Evolutionary conservation across 2,329 filamentous ascomycete species (phyloP).

Genomic region (Claviceps sp.): DNA sequence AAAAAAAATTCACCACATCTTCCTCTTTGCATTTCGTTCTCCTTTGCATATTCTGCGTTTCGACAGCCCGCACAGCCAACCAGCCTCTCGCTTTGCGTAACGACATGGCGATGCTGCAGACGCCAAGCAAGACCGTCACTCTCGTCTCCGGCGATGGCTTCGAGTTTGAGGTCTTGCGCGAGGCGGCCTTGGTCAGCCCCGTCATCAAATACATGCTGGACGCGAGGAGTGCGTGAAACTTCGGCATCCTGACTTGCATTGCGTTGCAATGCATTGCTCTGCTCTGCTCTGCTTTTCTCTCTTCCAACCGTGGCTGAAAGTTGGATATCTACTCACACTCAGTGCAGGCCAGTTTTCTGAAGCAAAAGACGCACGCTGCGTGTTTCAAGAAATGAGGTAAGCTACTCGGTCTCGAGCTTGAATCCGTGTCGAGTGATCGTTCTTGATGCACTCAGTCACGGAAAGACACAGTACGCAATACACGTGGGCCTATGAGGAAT

Average conservation of each 20-base stretch:
- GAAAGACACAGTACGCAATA: background rate
- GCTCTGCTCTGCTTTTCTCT: background rate
- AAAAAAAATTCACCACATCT: background rate
- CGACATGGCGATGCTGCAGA: conserved; percentile 12
- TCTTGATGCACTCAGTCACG: background rate
- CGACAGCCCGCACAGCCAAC: background rate
- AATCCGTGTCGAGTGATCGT: background rate
- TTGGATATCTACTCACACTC: conserved; percentile 8
- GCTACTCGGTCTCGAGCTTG: conserved; percentile 12
- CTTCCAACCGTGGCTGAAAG: background rate
- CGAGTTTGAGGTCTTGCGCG: conserved; percentile 62
- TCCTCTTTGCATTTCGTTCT: background rate
- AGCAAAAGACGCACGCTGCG: conserved; percentile 48
- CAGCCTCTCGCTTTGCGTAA: background rate
- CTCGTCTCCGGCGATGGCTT: conserved; percentile 63
- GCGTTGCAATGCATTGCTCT: background rate
- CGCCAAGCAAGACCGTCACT: conserved; percentile 55
- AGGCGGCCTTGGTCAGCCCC: conserved; percentile 55
- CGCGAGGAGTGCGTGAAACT: conserved; percentile 39
- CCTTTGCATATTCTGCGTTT: too few species aligned
- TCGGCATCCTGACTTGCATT: background rate
- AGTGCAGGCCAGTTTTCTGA: conserved; percentile 49
- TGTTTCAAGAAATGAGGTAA: conserved; percentile 63
- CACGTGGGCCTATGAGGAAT: conserved; percentile 11
- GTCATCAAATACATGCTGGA: conserved; percentile 66